Conservation (phyloP, 1,284 basidiomycete species). For the Ustilago sp. region DNA sequence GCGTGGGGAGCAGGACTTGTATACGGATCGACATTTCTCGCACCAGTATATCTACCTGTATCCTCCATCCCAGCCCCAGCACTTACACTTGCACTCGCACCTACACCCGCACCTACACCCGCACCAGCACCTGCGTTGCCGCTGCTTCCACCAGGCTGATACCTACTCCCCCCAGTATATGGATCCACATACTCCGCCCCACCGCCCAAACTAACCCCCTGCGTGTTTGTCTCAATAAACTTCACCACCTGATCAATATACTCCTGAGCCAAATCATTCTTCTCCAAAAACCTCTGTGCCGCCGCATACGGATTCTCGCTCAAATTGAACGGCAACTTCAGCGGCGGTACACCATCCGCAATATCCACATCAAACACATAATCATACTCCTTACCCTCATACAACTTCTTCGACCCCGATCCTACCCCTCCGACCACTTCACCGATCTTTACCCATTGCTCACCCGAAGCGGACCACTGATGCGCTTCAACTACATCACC, state of each 20-base stretch:
- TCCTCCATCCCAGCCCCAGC: slow-evolving; percentile 61
- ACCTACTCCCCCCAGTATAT: slow-evolving; percentile 84
- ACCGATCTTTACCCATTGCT: slow-evolving; percentile 90
- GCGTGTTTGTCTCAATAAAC: slow-evolving; percentile 93
- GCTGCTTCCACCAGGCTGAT: slow-evolving; percentile 70
- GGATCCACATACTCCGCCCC: slow-evolving; percentile 82
- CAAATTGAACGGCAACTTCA: slow-evolving; percentile 91
- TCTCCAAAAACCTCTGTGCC: slow-evolving; percentile 87
- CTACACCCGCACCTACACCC: slow-evolving; percentile 59
- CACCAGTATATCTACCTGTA: slow-evolving; percentile 70
- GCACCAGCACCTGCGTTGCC: slow-evolving; percentile 1
- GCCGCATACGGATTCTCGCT: slow-evolving; percentile 88
- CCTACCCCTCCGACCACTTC: slow-evolving; percentile 95
- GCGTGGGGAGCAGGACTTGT: slow-evolving; percentile 56
- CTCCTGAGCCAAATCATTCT: slow-evolving; percentile 82
- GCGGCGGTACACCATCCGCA: slow-evolving; percentile 87
- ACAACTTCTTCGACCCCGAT: slow-evolving; percentile 84
- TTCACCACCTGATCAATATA: slow-evolving; percentile 91
- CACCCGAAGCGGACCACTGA: slow-evolving; percentile 78
- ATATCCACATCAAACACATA: slow-evolving; percentile 99
- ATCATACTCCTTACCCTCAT: slow-evolving; percentile 91
- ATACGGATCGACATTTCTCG: slow-evolving; percentile 54
- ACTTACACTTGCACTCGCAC: slow-evolving; percentile 42
- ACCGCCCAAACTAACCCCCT: slow-evolving; percentile 76
- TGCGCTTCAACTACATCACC: slow-evolving; percentile 61